Base-by-base conservation (phyloP, 176 grass and related monocot genomes). In the Panicum miliaceum region DNA sequence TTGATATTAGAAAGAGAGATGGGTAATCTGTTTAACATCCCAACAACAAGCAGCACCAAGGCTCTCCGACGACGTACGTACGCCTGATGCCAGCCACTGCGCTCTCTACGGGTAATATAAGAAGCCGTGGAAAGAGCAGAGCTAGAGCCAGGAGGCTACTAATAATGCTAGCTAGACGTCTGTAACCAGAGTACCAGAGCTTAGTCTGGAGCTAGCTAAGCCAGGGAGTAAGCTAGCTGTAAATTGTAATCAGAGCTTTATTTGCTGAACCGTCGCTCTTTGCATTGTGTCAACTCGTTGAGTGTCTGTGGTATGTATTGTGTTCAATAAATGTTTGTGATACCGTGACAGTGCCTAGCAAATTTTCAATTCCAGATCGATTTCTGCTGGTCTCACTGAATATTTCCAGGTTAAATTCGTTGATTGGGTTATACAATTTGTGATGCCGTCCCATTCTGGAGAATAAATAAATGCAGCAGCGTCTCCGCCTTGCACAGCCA, bases 41-140 rank as follows among this genome's bases (percentile, higher is more conserved):
- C 91, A 63, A 80, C n/a, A n/a, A n/a, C n/a, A n/a, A n/a, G n/a
- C n/a, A n/a, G 59, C 80, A 71, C 77, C 38, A 84, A 57, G 70
- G 70, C 4, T 27, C 26, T 16, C 23, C 48, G 54, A 61, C 29
- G 29, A 32, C 29, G n/a, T n/a, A n/a, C n/a, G n/a, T n/a, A n/a
- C n/a, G 41, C 54, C 19, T 82, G 47, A 85, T 77, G 25, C 59
- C 54, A 22, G 53, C 18, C 19, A 22, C 53, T 56, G 53, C 7
- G 7, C 53, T 56, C 53, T 56, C 18, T 56, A 42, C 62, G 10
- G 3, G 48, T 56, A n/a, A n/a, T n/a, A n/a, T n/a, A 56, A 56
- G 7, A 56, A 56, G 53, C 19, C 56, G n/a, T 7, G 27, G 35
- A 36, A 14, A 10, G 23, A 53, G 43, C 32, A 54, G 29, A 78